phyloP scores from a whole-genome alignment of 2,329 filamentous ascomycete genomes.

The Talaromyces sp. region DNA sequence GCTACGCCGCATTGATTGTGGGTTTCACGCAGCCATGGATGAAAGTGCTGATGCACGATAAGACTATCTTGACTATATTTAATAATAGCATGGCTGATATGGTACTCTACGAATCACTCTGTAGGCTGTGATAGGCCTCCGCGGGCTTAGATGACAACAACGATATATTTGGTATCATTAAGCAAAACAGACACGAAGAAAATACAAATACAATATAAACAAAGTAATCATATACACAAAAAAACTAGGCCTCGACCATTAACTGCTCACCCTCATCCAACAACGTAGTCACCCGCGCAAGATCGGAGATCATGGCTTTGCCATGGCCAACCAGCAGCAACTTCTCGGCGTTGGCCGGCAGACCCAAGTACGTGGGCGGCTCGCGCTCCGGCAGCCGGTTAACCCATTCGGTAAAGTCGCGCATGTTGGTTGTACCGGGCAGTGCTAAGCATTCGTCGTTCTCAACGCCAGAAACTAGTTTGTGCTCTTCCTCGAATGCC shows the following conservation, averaged over 20 bases:
- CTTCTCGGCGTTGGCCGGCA: constrained; percentile 96
- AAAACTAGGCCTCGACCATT: constrained; percentile 60
- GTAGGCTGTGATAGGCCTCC: background rate
- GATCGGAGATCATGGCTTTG: constrained; percentile 74
- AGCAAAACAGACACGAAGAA: background rate
- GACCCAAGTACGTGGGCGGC: constrained; percentile 87
- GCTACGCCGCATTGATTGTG: background rate
- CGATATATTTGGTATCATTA: background rate
- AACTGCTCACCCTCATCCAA: constrained; percentile 92
- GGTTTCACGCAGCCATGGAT: background rate
- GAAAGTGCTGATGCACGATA: background rate
- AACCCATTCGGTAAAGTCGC: constrained; percentile 88
- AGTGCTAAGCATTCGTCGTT: constrained; percentile 64
- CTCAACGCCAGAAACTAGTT: constrained; percentile 69
- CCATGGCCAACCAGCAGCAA: constrained; percentile 85
- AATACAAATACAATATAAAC: constrained; percentile 9
- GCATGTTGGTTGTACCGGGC: constrained; percentile 74
- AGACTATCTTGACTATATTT: background rate
- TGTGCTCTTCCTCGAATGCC: constrained; percentile 90
- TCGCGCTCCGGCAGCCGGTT: constrained; percentile 89
- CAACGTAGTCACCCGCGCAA: constrained; percentile 80
- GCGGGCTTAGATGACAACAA: background rate
- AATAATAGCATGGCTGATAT: background rate
- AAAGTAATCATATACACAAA: constrained; percentile 7
- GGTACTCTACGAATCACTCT: background rate